Conservation (phyloP, 257 asterid genomes). For the Gentiana macrophylla region DNA sequence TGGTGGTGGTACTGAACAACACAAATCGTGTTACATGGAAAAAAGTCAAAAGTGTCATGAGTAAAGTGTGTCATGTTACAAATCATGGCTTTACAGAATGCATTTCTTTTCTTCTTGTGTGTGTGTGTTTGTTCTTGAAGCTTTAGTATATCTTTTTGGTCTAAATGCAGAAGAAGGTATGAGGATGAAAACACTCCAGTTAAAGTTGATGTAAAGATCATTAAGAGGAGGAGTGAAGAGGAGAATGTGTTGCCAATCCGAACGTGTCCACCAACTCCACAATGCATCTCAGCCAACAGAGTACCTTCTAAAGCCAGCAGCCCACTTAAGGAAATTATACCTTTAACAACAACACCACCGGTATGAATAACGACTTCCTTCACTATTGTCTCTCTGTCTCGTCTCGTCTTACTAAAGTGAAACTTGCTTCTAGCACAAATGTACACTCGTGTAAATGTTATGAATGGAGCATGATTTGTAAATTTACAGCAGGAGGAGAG, state of each 20-base stretch:
- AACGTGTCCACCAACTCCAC: slow-evolving; percentile 93
- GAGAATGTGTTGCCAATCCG: slow-evolving; percentile 43
- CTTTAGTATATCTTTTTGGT: not conserved
- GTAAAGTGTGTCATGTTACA: too few relatives aligned
- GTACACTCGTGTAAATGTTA: too few relatives aligned
- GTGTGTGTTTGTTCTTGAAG: not conserved
- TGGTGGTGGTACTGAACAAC: too few relatives aligned
- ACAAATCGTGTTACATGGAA: too few relatives aligned
- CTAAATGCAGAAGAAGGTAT: slow-evolving; percentile 37
- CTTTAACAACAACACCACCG: slow-evolving; percentile 22
- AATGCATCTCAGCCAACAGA: slow-evolving; percentile 60
- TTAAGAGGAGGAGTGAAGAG: slow-evolving; percentile 22
- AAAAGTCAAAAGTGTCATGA: too few relatives aligned
- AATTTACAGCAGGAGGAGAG: slow-evolving; percentile 45
- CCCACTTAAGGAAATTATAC: slow-evolving; percentile 32
- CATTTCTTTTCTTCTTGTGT: not conserved
- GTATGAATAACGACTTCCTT: slow-evolving; percentile 23
- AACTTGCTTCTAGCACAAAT: too few relatives aligned
- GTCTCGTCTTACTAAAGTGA: too few relatives aligned
- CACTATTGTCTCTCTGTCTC: not conserved
- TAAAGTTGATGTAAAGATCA: slow-evolving; percentile 39
- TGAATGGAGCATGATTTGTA: too few relatives aligned
- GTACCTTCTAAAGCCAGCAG: slow-evolving; percentile 22
- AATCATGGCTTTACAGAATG: too few relatives aligned
- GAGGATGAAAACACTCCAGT: slow-evolving; percentile 79